These are phyloP conservation scores for Spinacia oleracea DNA, from an alignment of 179 eudicot species.

Conservation along the genomic window DNA sequence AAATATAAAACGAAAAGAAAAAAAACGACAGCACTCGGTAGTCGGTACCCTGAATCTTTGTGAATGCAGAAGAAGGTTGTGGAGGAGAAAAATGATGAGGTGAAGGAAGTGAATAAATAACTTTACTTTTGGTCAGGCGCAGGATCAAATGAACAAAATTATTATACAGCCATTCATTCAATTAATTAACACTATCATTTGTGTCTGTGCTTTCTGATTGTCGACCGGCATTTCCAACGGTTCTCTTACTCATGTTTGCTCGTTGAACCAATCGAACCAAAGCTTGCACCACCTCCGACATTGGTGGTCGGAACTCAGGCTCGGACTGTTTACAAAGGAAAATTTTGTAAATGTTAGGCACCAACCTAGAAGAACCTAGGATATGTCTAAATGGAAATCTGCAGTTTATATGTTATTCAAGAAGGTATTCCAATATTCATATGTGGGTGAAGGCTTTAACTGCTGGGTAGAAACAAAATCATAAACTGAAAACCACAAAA, in stretches of 20 bases:
- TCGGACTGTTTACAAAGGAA: conserved; percentile 60
- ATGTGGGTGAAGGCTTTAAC: neutral
- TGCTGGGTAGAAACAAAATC: neutral
- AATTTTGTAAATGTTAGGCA: neutral
- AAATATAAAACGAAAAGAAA: neutral
- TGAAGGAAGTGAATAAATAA: conserved; percentile 22
- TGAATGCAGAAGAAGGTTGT: conserved; percentile 10
- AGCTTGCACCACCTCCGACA: conserved; percentile 98
- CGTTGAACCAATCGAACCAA: conserved; percentile 90
- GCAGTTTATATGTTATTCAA: neutral
- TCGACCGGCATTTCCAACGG: conserved; percentile 55
- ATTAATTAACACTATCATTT: conserved; percentile 38
- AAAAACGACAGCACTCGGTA: neutral
- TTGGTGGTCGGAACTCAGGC: conserved; percentile 99
- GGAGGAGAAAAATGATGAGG: conserved; percentile 13
- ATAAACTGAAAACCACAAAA: too few relatives aligned
- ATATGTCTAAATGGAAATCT: neutral
- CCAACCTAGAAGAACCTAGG: neutral
- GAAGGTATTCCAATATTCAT: neutral
- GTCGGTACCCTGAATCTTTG: conserved; percentile 8
- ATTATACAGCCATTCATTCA: conserved; percentile 36
- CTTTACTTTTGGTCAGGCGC: conserved; percentile 11
- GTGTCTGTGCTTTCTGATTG: conserved; percentile 37
- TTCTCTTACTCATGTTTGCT: conserved; percentile 97
- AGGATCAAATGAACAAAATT: conserved; percentile 23